These are phyloP conservation scores for Leccinum boreale DNA, from an alignment of 768 basidiomycete species.

Conservation along the genomic window DNA sequence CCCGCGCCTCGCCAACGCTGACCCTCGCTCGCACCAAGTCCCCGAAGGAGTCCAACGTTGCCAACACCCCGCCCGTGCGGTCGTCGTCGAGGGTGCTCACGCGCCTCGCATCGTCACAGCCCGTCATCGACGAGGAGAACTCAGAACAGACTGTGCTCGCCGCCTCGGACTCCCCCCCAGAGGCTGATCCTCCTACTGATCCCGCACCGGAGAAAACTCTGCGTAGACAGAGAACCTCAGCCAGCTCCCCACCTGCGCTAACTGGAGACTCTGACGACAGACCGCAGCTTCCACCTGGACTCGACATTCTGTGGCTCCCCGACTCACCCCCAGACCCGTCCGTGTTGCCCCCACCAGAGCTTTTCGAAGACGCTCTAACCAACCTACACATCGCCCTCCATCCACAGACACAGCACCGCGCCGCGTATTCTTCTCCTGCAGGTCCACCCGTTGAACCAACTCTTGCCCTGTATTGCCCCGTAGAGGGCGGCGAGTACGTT, in stretches of 20 bases:
- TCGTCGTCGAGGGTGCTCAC: slow-evolving; percentile 18
- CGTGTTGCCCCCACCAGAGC: slow-evolving; percentile 65
- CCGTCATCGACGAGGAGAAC: slow-evolving; percentile 13
- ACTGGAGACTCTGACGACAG: slow-evolving; percentile 25
- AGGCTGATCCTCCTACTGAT: slow-evolving; percentile 18
- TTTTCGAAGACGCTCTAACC: slow-evolving; percentile 72
- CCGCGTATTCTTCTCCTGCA: slow-evolving; percentile 52
- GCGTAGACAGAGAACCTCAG: slow-evolving; percentile 16
- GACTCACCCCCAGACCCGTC: slow-evolving; percentile 26
- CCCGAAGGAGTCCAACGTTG: slow-evolving; percentile 18
- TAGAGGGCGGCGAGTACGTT: slow-evolving; percentile 79
- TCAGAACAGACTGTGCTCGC: slow-evolving; percentile 6
- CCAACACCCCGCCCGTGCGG: slow-evolving; percentile 4
- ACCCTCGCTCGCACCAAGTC: slow-evolving; percentile 23
- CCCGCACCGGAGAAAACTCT: slow-evolving; percentile 24
- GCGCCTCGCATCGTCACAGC: slow-evolving; percentile 26
- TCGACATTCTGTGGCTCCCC: slow-evolving; percentile 67
- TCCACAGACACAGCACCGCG: slow-evolving; percentile 76
- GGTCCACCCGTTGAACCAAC: slow-evolving; percentile 71
- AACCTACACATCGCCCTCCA: slow-evolving; percentile 76
- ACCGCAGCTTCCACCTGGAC: slow-evolving; percentile 50
- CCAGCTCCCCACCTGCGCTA: background rate
- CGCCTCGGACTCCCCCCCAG: slow-evolving; percentile 24
- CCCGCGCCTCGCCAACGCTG: background rate
- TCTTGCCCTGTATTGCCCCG: slow-evolving; percentile 79